phyloP scores from a whole-genome alignment of 495 filamentous ascomycete genomes.

The Penicillium coffeae region DNA sequence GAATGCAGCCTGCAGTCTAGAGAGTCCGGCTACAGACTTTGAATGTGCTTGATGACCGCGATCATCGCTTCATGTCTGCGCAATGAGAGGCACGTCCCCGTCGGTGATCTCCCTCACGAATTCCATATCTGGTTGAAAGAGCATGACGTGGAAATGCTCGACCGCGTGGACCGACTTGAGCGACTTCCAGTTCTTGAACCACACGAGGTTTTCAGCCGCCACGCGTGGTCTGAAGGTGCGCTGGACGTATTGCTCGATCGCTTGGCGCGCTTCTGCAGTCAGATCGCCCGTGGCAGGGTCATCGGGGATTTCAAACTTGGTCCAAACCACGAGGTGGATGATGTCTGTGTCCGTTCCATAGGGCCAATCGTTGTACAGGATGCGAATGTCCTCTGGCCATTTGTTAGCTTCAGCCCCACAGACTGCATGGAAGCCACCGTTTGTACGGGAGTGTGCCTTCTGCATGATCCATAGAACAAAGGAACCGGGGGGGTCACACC shows the following conservation, averaged over 20 bases:
- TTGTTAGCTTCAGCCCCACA: no score
- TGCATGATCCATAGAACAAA: no score
- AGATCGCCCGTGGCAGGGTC: conserved; percentile 62
- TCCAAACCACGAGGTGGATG: conserved; percentile 84
- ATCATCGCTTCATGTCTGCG: conserved; percentile 22
- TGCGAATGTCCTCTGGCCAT: conserved; percentile 60
- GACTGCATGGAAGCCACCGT: no score
- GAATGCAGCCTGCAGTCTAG: neutral
- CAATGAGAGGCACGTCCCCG: conserved; percentile 63
- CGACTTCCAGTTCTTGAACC: conserved; percentile 87
- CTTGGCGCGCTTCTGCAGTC: conserved; percentile 54
- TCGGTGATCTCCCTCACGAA: conserved; percentile 70
- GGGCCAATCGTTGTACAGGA: conserved; percentile 87
- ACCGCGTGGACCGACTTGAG: conserved; percentile 80
- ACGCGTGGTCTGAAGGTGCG: conserved; percentile 55
- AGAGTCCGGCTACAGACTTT: neutral
- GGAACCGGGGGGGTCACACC: conserved; percentile 29
- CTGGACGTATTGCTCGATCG: conserved; percentile 66
- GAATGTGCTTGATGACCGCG: neutral
- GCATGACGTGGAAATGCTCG: conserved; percentile 95
- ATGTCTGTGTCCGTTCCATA: conserved; percentile 75
- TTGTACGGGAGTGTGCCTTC: no score
- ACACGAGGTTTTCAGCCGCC: conserved; percentile 56
- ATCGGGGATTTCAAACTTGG: conserved; percentile 76
- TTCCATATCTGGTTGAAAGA: conserved; percentile 64